Evolutionary conservation across 768 basidiomycete genomes (phyloP), one percentile per base, ranked within the genome.

Genomic region (Pleurotus giganteus): DNA sequence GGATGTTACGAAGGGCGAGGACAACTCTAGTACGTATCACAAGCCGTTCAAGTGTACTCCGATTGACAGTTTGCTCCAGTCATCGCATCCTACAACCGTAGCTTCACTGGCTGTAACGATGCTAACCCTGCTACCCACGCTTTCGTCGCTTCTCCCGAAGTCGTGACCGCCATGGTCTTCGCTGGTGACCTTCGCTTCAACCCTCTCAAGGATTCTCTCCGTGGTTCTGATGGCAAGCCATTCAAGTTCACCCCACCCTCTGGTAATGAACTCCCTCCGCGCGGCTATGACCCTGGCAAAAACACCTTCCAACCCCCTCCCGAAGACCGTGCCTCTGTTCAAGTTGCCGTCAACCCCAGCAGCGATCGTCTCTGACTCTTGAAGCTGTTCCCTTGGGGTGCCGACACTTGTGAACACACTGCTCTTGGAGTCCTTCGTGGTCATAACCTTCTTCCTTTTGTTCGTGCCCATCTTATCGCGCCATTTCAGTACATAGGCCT

Each of bases 291-390:
- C 78, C 87, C 96, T 28, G 97, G 96, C 60, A 81, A 97, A 78
- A 79, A 98, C 75, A 98, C 96, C 57, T 98, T 94, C 89, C 94
- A 97, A 73, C 79, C 91, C 56, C 94, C 97, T 55, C 97, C 96
- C 32, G 74, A 66, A 19, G 91, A 98, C 72, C 89, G 94, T 65
- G 79, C 85, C 42, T 76, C 78, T 55, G 94, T 99, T 63, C 69
- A 82, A 52, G 96, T 98, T 62, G 91, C 91, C 46, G 91, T 99
- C 64, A 75, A 80, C 62, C 87, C 91, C 63, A 81, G 79, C 65
- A 88, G 86, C 54, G 90, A 95, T 70, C 92, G 94, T 76, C 88
- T 98, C 53, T 94, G 97, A 73, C 82, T 94, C 29, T 77, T 96
- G 53, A 74, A 85, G 69, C 92, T 97, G 27, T 99, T 99, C 86